Base-by-base conservation (phyloP, 192 early-diverging fungal genomes). In the Thoreauomyces humboldtii region DNA sequence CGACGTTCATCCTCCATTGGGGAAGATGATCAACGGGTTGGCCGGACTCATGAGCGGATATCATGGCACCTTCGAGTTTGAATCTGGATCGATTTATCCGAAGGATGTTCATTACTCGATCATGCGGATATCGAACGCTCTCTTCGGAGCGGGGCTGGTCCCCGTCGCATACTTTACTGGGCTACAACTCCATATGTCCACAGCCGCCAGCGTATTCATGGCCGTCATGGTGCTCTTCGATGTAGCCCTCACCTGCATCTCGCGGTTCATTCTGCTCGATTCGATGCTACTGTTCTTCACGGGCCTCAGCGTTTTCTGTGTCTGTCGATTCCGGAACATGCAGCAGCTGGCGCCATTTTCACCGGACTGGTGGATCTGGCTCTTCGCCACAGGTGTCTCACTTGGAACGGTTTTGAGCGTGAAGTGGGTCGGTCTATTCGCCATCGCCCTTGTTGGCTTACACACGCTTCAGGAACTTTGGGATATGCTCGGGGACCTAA, bases 1-100 rank as follows among this genome's bases (percentile, higher is more conserved):
- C 70, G 96, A 99, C 74, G 95, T 99, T 2, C 96, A 99, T 66
- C 96, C 96, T 28, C 95, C 96, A 4, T 72, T 96, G 59, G 95
- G 95, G 44, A 98, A 98, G 77, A 98, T 98, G 83, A 76, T 99
- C 17, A 83, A 94, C 19, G 95, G 87, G 0, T 72, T 96, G 15
- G 83, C 93, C 5, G 96, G 91, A 36, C 48, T 82, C 0, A 48
- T 99, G 24, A 88, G 86, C 9, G 89, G 92, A 0, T 96, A 89
- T 65, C 82, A 96, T 71, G 95, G 94, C 1, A 73, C 79, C 0
- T 98, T 95, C 62, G 76, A 75, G 2, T 99, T 97, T 65, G 82
- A 87, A n/a, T 92, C 90, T 4, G 89, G 89, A 7, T 65, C 73
- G 0, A 56, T 63, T 17, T 98, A 94, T 68, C 94, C 96, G 0